Conservation (phyloP, 495 filamentous ascomycete species). For the Daldinia bambusicola region DNA sequence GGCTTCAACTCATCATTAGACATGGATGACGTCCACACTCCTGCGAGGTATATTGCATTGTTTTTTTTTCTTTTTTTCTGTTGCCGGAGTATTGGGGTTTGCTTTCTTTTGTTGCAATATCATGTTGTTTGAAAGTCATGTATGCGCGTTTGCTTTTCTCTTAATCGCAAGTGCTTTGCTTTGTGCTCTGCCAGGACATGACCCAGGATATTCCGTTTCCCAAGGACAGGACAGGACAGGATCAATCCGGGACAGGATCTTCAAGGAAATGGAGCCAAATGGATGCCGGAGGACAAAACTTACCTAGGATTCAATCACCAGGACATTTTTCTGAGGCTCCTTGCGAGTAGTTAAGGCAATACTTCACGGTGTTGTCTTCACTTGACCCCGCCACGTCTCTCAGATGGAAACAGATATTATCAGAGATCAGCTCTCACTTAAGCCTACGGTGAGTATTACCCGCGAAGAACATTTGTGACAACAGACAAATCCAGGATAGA, state of each 20-base stretch:
- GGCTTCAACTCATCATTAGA: conserved; percentile 59
- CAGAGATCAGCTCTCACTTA: conserved; percentile 25
- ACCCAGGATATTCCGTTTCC: conserved; percentile 34
- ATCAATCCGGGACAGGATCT: conserved; percentile 30
- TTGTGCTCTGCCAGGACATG: conserved; percentile 32
- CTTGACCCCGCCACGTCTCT: conserved; percentile 42
- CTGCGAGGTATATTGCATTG: conserved; percentile 62
- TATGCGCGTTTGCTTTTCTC: conserved; percentile 18
- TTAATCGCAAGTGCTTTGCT: conserved; percentile 45
- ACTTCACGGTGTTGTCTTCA: conserved; percentile 10
- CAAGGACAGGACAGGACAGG: conserved; percentile 34
- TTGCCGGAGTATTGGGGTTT: conserved; percentile 45
- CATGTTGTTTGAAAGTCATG: conserved; percentile 42
- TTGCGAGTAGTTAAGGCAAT: conserved; percentile 8
- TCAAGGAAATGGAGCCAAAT: conserved; percentile 43
- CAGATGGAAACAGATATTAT: conserved; percentile 42
- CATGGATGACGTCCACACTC: conserved; percentile 63
- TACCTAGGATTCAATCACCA: conserved; percentile 17
- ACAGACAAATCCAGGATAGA: conserved; percentile 37
- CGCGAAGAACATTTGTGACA: conserved; percentile 39
- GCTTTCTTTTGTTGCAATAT: conserved; percentile 17
- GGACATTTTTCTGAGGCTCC: conserved; percentile 37
- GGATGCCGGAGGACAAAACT: conserved; percentile 23
- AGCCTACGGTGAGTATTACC: conserved; percentile 40
- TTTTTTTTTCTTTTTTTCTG: conserved; percentile 48